phyloP scores from a whole-genome alignment of 2,329 filamentous ascomycete species.

The Xylaria multiplex region DNA sequence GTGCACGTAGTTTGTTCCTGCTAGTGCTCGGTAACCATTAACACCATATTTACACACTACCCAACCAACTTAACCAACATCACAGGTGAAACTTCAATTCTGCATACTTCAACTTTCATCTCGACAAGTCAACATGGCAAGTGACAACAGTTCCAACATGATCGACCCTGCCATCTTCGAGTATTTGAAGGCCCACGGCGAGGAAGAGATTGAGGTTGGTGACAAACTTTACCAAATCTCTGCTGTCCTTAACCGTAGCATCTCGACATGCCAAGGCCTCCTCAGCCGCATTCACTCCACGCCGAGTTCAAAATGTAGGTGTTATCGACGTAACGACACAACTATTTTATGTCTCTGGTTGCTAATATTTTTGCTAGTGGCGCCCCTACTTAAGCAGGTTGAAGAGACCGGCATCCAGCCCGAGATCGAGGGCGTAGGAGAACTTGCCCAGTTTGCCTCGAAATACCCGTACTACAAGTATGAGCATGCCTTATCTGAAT shows the following conservation, averaged over 20 bases:
- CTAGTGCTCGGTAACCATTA: neutral
- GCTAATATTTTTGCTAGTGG: constrained; percentile 60
- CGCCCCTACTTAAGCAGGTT: constrained; percentile 74
- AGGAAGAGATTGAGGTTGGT: constrained; percentile 83
- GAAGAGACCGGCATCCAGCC: constrained; percentile 75
- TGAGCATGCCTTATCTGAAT: constrained; percentile 28
- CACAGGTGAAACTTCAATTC: constrained; percentile 15
- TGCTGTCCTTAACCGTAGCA: constrained; percentile 84
- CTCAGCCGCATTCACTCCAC: constrained; percentile 92
- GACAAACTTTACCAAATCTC: constrained; percentile 86
- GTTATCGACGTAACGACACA: neutral
- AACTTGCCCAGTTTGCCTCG: constrained; percentile 78
- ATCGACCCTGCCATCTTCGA: constrained; percentile 88
- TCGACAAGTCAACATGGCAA: constrained; percentile 41
- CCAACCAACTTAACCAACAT: neutral
- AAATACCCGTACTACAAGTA: constrained; percentile 97
- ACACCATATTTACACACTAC: neutral
- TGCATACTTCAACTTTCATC: constrained; percentile 11
- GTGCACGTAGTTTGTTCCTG: neutral
- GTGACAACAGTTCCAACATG: constrained; percentile 56
- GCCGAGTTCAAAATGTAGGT: constrained; percentile 67
- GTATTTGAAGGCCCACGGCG: constrained; percentile 86
- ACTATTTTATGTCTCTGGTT: neutral
- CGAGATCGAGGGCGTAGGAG: constrained; percentile 75
- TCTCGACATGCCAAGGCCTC: constrained; percentile 81